A percentile compares a stretch with the other conserved stretches of the same genome.
phyloP scores from a whole-genome alignment of 306 rosid genomes.

The Prunus persica region Prunus_persica_NCBIv2 NC_034009.1:8307001-8307500 shows the following conservation, averaged over 20 bases:
- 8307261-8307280: not conserved
- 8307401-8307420: not conserved
- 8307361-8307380: not conserved
- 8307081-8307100: not conserved
- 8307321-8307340: not conserved
- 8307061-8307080: not conserved
- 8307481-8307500: too few species aligned
- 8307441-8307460: not conserved
- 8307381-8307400: not conserved
- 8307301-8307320: not conserved
- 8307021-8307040: not conserved
- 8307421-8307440: not conserved
- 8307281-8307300: not conserved
- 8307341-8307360: not conserved
- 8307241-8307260: not conserved
- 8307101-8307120: not conserved
- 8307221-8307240: not conserved
- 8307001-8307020: too few species aligned
- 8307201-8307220: not conserved
- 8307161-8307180: not conserved
- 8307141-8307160: not conserved
- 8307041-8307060: not conserved
- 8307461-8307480: not conserved
- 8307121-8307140: not conserved
- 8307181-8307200: not conserved